A percentile compares a stretch with the other conserved stretches of the same genome.
Conservation (phyloP, 371 early-diverging fungal species). For the Mortierella sp. region DNA sequence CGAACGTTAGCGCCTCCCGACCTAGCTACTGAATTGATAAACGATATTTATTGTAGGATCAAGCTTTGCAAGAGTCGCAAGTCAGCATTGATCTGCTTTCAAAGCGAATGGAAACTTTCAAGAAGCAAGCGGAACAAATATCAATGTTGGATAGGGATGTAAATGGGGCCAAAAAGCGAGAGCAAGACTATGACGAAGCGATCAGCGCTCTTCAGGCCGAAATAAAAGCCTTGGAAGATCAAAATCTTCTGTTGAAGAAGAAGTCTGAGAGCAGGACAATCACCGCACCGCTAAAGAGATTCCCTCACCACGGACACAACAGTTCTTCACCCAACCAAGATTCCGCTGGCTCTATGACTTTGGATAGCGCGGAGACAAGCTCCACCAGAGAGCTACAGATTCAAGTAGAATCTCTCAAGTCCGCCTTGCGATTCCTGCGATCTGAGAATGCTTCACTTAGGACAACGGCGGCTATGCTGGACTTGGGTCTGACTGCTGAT, state of each 20-base stretch:
- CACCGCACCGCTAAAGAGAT: slow-evolving; percentile 9
- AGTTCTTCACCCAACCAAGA: slow-evolving; percentile 21
- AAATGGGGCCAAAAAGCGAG: slow-evolving; percentile 70
- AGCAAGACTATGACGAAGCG: slow-evolving; percentile 78
- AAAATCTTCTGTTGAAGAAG: slow-evolving; percentile 70
- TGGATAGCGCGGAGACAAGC: slow-evolving; percentile 25
- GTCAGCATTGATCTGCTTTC: slow-evolving; percentile 86
- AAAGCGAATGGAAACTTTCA: slow-evolving; percentile 76
- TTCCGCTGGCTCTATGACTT: not conserved
- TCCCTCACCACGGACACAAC: slow-evolving; percentile 35
- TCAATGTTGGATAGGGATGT: slow-evolving; percentile 71
- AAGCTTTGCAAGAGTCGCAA: slow-evolving; percentile 79
- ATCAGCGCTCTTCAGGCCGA: slow-evolving; percentile 82
- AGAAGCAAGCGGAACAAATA: slow-evolving; percentile 77
- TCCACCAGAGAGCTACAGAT: slow-evolving; percentile 28
- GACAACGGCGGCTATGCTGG: slow-evolving; percentile 63
- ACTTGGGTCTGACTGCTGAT: slow-evolving; percentile 55
- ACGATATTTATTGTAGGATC: slow-evolving; percentile 61
- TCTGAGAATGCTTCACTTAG: slow-evolving; percentile 86
- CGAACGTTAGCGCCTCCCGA: not conserved
- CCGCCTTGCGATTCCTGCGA: slow-evolving; percentile 81
- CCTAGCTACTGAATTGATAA: not conserved
- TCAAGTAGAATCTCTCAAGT: slow-evolving; percentile 78
- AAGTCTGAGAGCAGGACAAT: slow-evolving; percentile 40
- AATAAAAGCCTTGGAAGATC: slow-evolving; percentile 72